phyloP scores from a whole-genome alignment of 2,329 filamentous ascomycete species.

The Monosporascus sp. region DNA sequence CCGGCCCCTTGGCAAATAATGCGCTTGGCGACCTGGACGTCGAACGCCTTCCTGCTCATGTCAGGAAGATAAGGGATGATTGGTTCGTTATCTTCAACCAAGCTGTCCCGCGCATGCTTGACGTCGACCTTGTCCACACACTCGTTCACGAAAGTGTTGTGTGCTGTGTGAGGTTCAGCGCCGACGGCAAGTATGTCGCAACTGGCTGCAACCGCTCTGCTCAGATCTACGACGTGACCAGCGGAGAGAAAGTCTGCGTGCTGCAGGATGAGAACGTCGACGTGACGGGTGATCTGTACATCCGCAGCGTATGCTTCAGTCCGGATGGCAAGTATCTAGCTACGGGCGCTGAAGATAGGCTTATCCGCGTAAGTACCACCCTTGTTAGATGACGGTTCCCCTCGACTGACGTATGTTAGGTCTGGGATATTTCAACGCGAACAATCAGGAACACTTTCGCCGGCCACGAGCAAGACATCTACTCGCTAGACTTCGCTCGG shows the following conservation, averaged over 20 bases:
- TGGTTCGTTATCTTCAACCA: conserved; percentile 99
- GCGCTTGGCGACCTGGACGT: conserved; percentile 81
- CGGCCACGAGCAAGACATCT: conserved; percentile 98
- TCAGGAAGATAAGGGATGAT: conserved; percentile 84
- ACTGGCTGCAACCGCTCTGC: conserved; percentile 98
- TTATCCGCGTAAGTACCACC: conserved; percentile 70
- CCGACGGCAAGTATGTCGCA: conserved; percentile 90
- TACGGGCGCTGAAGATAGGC: conserved; percentile 94
- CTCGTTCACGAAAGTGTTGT: conserved; percentile 93
- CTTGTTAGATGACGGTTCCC: not conserved
- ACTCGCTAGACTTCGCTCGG: conserved; percentile 89
- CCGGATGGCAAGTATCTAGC: conserved; percentile 91
- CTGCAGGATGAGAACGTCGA: conserved; percentile 86
- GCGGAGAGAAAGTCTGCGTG: conserved; percentile 81
- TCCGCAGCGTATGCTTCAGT: conserved; percentile 97
- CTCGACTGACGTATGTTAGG: conserved; percentile 42
- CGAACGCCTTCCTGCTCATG: conserved; percentile 75
- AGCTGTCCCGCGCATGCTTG: conserved; percentile 77
- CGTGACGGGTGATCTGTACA: conserved; percentile 88
- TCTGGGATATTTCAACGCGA: conserved; percentile 86
- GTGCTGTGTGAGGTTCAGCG: conserved; percentile 95
- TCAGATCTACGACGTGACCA: conserved; percentile 94
- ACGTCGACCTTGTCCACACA: conserved; percentile 92
- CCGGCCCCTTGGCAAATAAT: conserved; percentile 45
- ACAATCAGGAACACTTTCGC: conserved; percentile 88